Base-by-base conservation (phyloP, 495 filamentous ascomycete genomes). In the Aspergillus leporis region DNA sequence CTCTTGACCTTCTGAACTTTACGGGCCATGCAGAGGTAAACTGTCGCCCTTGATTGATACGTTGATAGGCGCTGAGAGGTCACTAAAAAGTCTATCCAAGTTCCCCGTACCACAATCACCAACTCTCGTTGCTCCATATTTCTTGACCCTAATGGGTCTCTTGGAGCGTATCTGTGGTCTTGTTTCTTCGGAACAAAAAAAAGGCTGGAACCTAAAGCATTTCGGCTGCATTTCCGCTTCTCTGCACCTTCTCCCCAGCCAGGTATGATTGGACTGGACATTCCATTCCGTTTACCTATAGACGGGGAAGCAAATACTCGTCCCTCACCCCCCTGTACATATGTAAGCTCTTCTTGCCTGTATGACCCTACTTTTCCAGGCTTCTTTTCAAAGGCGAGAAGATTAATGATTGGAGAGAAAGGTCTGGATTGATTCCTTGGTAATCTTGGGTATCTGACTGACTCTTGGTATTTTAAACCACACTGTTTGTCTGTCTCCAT, bases 1-100 rank as follows among this genome's bases (percentile, higher is more conserved):
- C 21, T 47, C 21, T 47, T 10, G 43, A 47, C 43, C 43, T 22
- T 47, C 23, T 47, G 43, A n/a, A 47, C 43, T 47, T 47, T 47
- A 47, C 21, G 43, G 43, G 21, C 3, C 43, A 47, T 47, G 43
- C 19, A 47, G 25, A 28, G 25, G 25, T 23, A 47, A 47, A 47
- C 41, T 18, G n/a, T 45, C 18, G 41, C 18, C 19, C 18, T 47
- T 47, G 14, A 47, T 47, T 47, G 14, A 47, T 47, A n/a, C 19
- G 18, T 22, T 47, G 43, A 47, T 47, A 47, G 43, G 43, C 43
- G 43, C 43, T 47, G 23, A n/a, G 19, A 13, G 43, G 43, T 23
- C 18, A 14, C 43, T 47, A 47, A 23, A 47, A 47, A 47, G 43
- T 22, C 43, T 47, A 47, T 22, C 43, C 43, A 21, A 23, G 43